phyloP scores from a whole-genome alignment of 805 yeast genomes.

The Candida mattraensis region DNA sequence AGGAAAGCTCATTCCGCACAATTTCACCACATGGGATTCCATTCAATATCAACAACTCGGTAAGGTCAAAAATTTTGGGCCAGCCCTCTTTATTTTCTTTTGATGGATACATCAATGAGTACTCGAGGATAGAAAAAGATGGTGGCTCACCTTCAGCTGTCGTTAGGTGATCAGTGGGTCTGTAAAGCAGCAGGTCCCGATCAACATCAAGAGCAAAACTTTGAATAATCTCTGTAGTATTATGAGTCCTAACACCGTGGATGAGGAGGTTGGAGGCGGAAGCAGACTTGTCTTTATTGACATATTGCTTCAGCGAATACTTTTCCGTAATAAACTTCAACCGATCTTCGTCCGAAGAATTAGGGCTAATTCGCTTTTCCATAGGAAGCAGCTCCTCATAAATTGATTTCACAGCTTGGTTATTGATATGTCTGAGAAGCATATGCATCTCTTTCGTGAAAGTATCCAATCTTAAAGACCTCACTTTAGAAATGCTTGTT shows the following conservation, averaged over 20 bases:
- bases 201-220: slow-evolving; percentile 51
- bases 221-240: slow-evolving; percentile 43
- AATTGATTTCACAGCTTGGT: slow-evolving; percentile 54
- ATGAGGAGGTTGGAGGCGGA: slow-evolving; percentile 38
- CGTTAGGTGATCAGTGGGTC: slow-evolving; percentile 2
- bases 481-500: slow-evolving; percentile 72
- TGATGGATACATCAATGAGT: slow-evolving; percentile 47
- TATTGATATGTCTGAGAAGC: slow-evolving; percentile 53
- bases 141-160: slow-evolving; percentile 16
- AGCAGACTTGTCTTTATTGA: slow-evolving; percentile 19
- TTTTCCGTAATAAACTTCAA: slow-evolving; percentile 62
- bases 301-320: slow-evolving; percentile 55
- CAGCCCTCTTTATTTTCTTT: slow-evolving; percentile 9
- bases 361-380: slow-evolving; percentile 31
- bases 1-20: slow-evolving; percentile 35
- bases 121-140: slow-evolving; percentile 42
- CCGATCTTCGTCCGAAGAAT: slow-evolving; percentile 46
- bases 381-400: slow-evolving; percentile 48
- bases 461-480: slow-evolving; percentile 75
- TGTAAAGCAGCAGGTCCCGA: slow-evolving; percentile 40
- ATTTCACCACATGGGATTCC: slow-evolving; percentile 48
- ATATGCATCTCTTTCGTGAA: slow-evolving; percentile 59
- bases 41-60: slow-evolving; percentile 59
- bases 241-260: slow-evolving; percentile 52
- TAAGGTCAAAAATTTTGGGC: slow-evolving; percentile 42